These are phyloP conservation scores for Euphorbia neoarborescens DNA, from an alignment of 441 rosid genomes.

Conservation along the genomic window DNA sequence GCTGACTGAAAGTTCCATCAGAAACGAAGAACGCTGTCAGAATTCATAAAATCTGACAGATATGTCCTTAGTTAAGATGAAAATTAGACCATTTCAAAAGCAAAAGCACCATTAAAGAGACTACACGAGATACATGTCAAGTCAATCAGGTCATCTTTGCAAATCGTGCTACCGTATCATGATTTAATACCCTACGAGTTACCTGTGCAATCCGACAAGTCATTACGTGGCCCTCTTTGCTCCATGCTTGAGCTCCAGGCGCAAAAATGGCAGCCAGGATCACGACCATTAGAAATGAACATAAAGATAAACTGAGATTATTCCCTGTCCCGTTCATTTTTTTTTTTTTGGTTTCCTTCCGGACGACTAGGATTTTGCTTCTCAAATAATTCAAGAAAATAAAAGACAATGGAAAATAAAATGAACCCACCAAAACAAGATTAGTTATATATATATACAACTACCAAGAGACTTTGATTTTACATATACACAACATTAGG, in stretches of 20 bases:
- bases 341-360: neutral
- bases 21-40: no score
- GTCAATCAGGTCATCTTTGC: no score
- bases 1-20: no score
- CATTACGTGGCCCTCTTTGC: slow-evolving; percentile 86
- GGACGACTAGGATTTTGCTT: neutral
- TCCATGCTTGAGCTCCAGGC: slow-evolving; percentile 55
- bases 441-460: slow-evolving; percentile 15
- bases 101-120: no score
- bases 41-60: no score
- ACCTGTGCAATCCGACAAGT: slow-evolving; percentile 90
- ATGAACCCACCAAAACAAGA: neutral
- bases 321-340: slow-evolving; percentile 19
- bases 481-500: slow-evolving; percentile 14
- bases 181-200: no score
- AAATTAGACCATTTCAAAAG: no score
- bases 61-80: no score
- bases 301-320: slow-evolving; percentile 17
- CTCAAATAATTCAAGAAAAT: slow-evolving; percentile 1
- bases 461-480: slow-evolving; percentile 7
- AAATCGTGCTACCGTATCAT: no score
- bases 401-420: slow-evolving; percentile 3
- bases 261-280: slow-evolving; percentile 28
- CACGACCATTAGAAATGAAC: slow-evolving; percentile 24
- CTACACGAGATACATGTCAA: no score